A percentile compares a stretch with the other conserved stretches of the same genome.
phyloP scores from a whole-genome alignment of 1,139 yeast species.

The Sugiyamaella xylanicola region DNA sequence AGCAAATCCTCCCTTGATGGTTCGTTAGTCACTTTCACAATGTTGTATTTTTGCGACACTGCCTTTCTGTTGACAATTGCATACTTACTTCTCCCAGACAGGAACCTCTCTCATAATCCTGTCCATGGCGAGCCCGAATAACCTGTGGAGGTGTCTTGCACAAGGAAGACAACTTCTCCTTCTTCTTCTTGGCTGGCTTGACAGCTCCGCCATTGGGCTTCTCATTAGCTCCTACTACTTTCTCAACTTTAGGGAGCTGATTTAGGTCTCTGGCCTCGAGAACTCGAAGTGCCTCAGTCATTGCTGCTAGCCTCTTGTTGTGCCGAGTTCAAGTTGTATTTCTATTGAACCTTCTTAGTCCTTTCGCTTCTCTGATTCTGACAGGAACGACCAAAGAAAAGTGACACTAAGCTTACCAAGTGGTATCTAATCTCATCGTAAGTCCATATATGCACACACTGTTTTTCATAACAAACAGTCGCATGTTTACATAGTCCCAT shows the following conservation, averaged over 20 bases:
- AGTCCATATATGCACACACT: constrained; percentile 2
- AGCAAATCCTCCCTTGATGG: constrained; percentile 85
- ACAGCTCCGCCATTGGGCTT: constrained; percentile 12
- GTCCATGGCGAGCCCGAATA: constrained; percentile 82
- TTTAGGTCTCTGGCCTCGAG: constrained; percentile 28
- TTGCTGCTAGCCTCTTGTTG: constrained; percentile 4
- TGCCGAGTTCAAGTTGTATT: too few species aligned
- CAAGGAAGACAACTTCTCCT: constrained; percentile 81
- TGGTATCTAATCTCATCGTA: not conserved
- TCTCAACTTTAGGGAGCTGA: constrained; percentile 2
- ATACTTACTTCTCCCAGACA: constrained; percentile 73
- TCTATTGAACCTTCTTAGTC: not conserved
- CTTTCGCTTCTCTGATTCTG: too few species aligned
- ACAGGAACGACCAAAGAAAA: too few species aligned
- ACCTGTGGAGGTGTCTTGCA: constrained; percentile 95
- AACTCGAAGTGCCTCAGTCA: constrained; percentile 22
- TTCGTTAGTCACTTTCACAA: not conserved
- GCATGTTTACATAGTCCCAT: constrained; percentile 19
- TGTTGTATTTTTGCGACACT: not conserved
- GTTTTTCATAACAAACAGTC: constrained; percentile 13
- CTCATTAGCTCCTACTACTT: constrained; percentile 2
- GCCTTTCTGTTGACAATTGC: not conserved
- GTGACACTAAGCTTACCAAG: too few species aligned
- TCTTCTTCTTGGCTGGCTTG: constrained; percentile 57
- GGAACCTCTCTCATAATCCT: constrained; percentile 87